Base-by-base conservation (phyloP, 2,329 filamentous ascomycete species). In the Fusarium albidum region DNA sequence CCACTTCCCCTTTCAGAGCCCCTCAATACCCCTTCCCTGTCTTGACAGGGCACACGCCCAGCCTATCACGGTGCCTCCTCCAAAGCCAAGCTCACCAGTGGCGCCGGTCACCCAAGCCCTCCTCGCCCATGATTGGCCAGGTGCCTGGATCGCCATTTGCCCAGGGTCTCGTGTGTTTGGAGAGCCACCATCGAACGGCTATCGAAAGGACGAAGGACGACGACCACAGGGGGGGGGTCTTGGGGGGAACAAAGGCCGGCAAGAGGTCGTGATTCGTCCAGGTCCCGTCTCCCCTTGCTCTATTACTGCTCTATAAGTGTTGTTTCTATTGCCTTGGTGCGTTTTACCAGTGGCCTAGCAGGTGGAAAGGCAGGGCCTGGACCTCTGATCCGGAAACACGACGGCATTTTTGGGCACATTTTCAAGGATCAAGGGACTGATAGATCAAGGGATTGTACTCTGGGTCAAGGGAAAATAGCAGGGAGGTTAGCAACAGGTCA, bases 151-250 rank as follows among this genome's bases (percentile, higher is more conserved):
- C 44, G 49, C 32, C 13, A 17, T 31, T 31, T 31, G 38, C 32
- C 34, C 29, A 44, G 41, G 21, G 31, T 51, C 47, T 44, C 47
- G 52, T 48, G 35, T 56, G n/a, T n/a, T n/a, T 29, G 41, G 43
- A 5, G 27, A 49, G 25, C 43, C 44, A 52, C 34, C 42, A 41
- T 45, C 39, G 40, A 43, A 50, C 44, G 47, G 32, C 45, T 35
- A 31, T 28, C 44, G 31, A 33, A n/a, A 33, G 29, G 40, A 48
- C 44, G 45, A 31, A 9, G n/a, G n/a, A n/a, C n/a, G n/a, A n/a
- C n/a, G n/a, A 43, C 58, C 38, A 47, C 41, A 61, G 57, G n/a
- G n/a, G n/a, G n/a, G n/a, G n/a, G 50, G 50, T 31, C 44, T 41
- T 50, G 21, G 28, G 21, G 26, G 14, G 27, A 46, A n/a, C n/a